Evolutionary conservation across 306 rosid species (phyloP), one percentile per base, ranked within the genome.

Genomic region (Rosa chinensis): DNA sequence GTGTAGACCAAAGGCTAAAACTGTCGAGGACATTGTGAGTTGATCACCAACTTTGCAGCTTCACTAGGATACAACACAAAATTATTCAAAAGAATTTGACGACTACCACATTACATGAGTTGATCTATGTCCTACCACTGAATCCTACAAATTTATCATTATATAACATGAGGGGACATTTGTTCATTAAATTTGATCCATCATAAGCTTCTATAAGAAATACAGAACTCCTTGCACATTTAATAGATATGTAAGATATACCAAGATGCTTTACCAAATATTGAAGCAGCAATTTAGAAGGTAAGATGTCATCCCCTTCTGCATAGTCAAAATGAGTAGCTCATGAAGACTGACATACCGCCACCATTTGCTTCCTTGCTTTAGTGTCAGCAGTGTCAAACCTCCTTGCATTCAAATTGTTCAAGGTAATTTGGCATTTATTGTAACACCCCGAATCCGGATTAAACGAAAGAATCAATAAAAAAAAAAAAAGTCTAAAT

Each of bases 181-280:
- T 91, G 53, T 80, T 88, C 25, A 74, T 49, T 86, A 91, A 82
- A 72, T 78, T 83, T 55, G 91, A 82, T 68, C 97, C 90, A 42
- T 80, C 81, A 72, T n/a, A n/a, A n/a, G n/a, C n/a, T n/a, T n/a
- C n/a, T 82, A 89, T 91, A 47, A 89, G 92, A 70, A 91, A 83
- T 9, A 93, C 93, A 6, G 93, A 88, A 70, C 97, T 89, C 76
- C 92, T 88, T 47, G 84, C 89, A n/a, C 94, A 93, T 89, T 87
- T 94, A 73, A 92, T 92, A 32, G 98, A 90, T 83, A 89, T 85
- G 79, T 94, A 92, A 86, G 92, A 92, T 20, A 92, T 88, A 43
- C 98, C 97, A 3, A 90, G 97, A 83, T 92, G 94, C 85, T 84
- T 92, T 78, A 92, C 78, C 86, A 92, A 84, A 83, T n/a, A n/a